Conservation (phyloP, 1,139 yeast species). For the Yamadazyma friedrichii region DNA sequence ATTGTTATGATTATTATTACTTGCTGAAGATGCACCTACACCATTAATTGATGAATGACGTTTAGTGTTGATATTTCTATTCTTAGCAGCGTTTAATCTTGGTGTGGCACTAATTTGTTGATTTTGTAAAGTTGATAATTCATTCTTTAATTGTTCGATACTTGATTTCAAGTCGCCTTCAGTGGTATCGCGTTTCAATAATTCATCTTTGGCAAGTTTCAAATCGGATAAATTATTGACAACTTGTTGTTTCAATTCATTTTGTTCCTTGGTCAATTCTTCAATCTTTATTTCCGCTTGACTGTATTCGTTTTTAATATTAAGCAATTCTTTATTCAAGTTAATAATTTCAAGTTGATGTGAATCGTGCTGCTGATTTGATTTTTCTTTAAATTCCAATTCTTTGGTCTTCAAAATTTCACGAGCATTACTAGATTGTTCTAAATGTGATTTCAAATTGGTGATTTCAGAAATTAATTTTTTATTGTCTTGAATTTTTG, state of each 20-base stretch:
- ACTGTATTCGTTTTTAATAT: constrained; percentile 58
- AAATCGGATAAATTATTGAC: constrained; percentile 61
- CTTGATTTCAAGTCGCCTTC: constrained; percentile 70
- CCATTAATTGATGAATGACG: constrained; percentile 36
- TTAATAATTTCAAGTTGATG: constrained; percentile 52
- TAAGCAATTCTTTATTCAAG: constrained; percentile 57
- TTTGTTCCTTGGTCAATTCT: constrained; percentile 64
- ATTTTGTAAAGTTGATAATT: constrained; percentile 52
- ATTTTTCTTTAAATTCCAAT: constrained; percentile 48
- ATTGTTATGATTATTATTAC: background rate
- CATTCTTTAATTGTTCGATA: constrained; percentile 67
- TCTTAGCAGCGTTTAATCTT: constrained; percentile 25
- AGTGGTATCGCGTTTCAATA: constrained; percentile 62
- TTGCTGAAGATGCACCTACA: background rate
- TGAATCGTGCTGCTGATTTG: constrained; percentile 43
- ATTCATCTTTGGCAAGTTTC: constrained; percentile 58
- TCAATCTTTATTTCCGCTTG: constrained; percentile 63
- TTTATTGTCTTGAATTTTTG: constrained; percentile 79
- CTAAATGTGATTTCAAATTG: constrained; percentile 51
- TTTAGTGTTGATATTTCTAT: constrained; percentile 31
- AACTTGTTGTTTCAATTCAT: constrained; percentile 62
- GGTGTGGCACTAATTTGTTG: constrained; percentile 23
- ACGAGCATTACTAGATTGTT: constrained; percentile 58
- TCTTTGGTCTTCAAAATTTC: constrained; percentile 57
- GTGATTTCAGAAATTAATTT: constrained; percentile 63